A percentile compares a stretch with the other conserved stretches of the same genome.
Evolutionary conservation across 768 basidiomycete genomes (phyloP).

Genomic region (Termitomyces sp.): DNA sequence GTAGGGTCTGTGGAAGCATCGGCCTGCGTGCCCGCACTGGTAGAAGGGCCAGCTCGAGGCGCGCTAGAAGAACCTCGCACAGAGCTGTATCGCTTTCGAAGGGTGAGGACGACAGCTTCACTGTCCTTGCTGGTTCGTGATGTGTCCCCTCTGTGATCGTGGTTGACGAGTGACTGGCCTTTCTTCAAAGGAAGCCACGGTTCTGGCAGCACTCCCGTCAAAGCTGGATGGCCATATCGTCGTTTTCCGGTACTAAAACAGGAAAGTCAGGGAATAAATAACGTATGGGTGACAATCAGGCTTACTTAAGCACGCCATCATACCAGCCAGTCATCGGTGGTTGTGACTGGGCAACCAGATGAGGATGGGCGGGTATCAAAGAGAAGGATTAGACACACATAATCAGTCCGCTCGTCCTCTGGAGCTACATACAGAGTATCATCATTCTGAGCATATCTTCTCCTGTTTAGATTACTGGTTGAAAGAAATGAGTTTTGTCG

Average conservation of each 20-base stretch:
- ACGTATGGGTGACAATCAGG: background rate
- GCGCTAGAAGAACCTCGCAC: background rate
- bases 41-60: conserved; percentile 12
- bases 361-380: background rate
- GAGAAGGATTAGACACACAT: conserved; percentile 40
- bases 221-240: conserved; percentile 92
- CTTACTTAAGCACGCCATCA: conserved; percentile 85
- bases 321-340: conserved; percentile 98
- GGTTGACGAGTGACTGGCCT: conserved; percentile 71
- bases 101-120: conserved; percentile 77
- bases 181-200: conserved; percentile 94
- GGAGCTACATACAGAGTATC: conserved; percentile 95
- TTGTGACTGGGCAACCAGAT: conserved; percentile 60
- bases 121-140: conserved; percentile 37
- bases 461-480: conserved; percentile 72
- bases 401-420: conserved; percentile 89
- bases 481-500: background rate
- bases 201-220: conserved; percentile 88
- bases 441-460: conserved; percentile 90
- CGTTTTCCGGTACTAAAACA: conserved; percentile 79
- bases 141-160: conserved; percentile 32
- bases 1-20: conserved; percentile 21
- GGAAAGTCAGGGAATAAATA: conserved; percentile 1
- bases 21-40: conserved; percentile 1
- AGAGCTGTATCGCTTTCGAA: conserved; percentile 61